phyloP scores from a whole-genome alignment of 371 early-diverging fungal genomes.

The Zopfochytrium polystomum region DNA sequence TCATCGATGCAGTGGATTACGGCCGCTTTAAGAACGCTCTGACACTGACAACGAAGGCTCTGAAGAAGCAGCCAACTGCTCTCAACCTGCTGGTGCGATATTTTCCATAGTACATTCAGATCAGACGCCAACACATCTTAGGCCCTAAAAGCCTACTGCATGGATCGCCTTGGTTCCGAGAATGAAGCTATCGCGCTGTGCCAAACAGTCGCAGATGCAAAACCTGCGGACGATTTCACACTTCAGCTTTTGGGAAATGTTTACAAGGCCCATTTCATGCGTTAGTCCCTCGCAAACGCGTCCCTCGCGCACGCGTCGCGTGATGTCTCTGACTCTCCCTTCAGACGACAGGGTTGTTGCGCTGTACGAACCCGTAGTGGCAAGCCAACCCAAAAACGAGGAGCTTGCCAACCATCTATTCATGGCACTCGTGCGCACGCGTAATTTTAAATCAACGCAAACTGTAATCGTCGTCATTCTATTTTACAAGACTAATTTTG shows the following conservation, averaged over 20 bases:
- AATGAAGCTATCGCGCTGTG: slow-evolving; percentile 73
- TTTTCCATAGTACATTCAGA: neutral
- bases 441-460: slow-evolving; percentile 75
- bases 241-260: slow-evolving; percentile 73
- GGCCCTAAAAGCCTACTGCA: slow-evolving; percentile 79
- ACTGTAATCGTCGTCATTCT: slow-evolving; percentile 47
- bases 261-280: slow-evolving; percentile 58
- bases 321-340: neutral
- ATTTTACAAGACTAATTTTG: neutral
- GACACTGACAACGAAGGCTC: slow-evolving; percentile 61
- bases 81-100: slow-evolving; percentile 52
- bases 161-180: slow-evolving; percentile 63
- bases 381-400: slow-evolving; percentile 64
- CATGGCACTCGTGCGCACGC: slow-evolving; percentile 75
- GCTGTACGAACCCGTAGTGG: slow-evolving; percentile 71
- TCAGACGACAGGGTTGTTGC: slow-evolving; percentile 64
- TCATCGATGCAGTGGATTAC: slow-evolving; percentile 70
- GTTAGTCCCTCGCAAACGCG: slow-evolving; percentile 39
- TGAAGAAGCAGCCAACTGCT: slow-evolving; percentile 61
- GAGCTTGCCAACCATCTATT: slow-evolving; percentile 75
- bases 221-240: slow-evolving; percentile 69
- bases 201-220: slow-evolving; percentile 40
- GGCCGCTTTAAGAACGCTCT: slow-evolving; percentile 68
- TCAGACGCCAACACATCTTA: slow-evolving; percentile 22
- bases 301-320: neutral